Evolutionary conservation across 805 yeast species (phyloP), one percentile per base, ranked within the genome.

Genomic region (Candida odintsovae): DNA sequence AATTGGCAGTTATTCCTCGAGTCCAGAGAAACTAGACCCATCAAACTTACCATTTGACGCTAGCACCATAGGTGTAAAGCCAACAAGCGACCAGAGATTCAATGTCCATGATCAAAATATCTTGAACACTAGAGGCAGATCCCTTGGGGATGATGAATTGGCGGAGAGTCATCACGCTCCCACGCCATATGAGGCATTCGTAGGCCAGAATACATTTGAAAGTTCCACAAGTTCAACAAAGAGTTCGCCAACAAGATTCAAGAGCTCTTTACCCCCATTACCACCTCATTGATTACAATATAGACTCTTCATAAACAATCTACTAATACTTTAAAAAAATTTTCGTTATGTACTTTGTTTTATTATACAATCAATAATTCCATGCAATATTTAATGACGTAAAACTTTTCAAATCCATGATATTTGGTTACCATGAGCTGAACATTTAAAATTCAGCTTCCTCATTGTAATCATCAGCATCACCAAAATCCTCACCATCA

Each of bases 391-490:
- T 20, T 29, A 10, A 22, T 22, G 15, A n/a, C 20, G 20, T 38
- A 31, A n/a, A 4, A 7, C 9, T 11, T 35, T 38, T 42, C 8
- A 2, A 20, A 13, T 18, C 23, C 23, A 22, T 22, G 23, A 22
- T 40, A 15, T 18, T 16, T 20, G 33, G 11, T 18, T 6, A 9
- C 21, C 15, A 39, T n/a, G 13, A 19, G 31, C 12, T 28, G 23
- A 22, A 6, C 4, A 33, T 20, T 61, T 64, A 79, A 55, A 78
- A 78, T 3, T 81, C 83, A n/a, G 83, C 83, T 58, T 78, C 83
- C 47, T 78, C 82, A 29, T 75, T 78, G 29, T 68, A 75, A 40
- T 72, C 78, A 43, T 75, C 80, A 38, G 72, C 79, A 43, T 64
- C 73, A 25, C 70, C 71, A 43, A 65, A 67, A 47, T 76, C 81